Percentiles rank a stretch among this genome's conserved stretches.
phyloP scores from a whole-genome alignment of 1,284 basidiomycete species.

The Waitea zeae region DNA sequence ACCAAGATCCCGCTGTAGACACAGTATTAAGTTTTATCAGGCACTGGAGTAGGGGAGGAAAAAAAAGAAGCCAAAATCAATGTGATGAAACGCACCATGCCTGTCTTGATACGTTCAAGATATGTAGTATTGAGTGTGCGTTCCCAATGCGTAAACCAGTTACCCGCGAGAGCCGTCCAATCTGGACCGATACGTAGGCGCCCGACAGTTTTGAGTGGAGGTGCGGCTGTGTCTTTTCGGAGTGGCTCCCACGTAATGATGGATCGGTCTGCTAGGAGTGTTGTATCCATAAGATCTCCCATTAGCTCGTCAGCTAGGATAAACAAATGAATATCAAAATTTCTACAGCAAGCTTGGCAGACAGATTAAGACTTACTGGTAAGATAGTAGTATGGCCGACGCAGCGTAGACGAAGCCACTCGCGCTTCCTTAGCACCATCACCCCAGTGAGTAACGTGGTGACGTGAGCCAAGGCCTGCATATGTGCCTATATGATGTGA shows the following conservation, averaged over 20 bases:
- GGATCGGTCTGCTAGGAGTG: constrained; percentile 20
- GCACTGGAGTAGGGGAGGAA: neutral
- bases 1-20: constrained; percentile 16
- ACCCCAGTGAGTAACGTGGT: constrained; percentile 26
- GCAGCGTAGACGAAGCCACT: constrained; percentile 18
- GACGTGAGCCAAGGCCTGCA: constrained; percentile 21
- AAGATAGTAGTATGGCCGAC: constrained; percentile 22
- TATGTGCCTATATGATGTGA: constrained; percentile 22
- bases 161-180: constrained; percentile 22
- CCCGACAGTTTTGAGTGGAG: constrained; percentile 18
- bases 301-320: constrained; percentile 23
- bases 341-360: neutral
- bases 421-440: constrained; percentile 26
- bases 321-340: constrained; percentile 10
- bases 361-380: constrained; percentile 12
- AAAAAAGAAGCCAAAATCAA: too few species aligned
- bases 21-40: neutral
- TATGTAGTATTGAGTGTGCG: constrained; percentile 22
- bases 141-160: constrained; percentile 28
- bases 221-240: constrained; percentile 20
- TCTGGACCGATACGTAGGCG: constrained; percentile 23
- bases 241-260: constrained; percentile 25
- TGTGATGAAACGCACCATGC: constrained; percentile 16
- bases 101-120: constrained; percentile 19
- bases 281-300: constrained; percentile 22